Percentiles rank a stretch among this genome's conserved stretches.
Conservation (phyloP, 2,329 filamentous ascomycete species). For the Plectosphaerella cucumerina region DNA sequence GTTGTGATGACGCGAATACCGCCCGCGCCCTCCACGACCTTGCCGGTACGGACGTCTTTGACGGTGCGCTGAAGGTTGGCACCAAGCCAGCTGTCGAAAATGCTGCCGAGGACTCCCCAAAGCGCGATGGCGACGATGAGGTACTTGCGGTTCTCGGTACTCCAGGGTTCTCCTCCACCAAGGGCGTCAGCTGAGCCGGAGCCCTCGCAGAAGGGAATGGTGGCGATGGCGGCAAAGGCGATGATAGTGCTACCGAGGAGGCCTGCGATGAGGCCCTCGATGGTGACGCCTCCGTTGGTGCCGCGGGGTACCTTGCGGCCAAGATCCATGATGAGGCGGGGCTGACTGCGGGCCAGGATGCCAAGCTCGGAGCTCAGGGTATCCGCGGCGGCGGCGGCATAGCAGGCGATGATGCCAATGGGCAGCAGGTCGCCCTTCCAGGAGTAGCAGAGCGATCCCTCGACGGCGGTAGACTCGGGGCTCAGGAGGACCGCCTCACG, state of each 20-base stretch:
- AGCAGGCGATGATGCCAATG: conserved; percentile 71
- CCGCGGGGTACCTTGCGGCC: conserved; percentile 76
- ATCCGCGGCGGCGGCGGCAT: conserved; percentile 86
- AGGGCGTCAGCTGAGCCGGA: conserved; percentile 25
- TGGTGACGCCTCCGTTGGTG: conserved; percentile 89
- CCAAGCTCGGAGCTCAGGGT: conserved; percentile 95
- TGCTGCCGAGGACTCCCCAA: conserved; percentile 74
- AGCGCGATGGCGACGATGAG: conserved; percentile 57
- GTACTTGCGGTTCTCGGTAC: conserved; percentile 34
- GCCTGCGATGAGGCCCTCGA: conserved; percentile 69
- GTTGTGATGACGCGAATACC: conserved; percentile 56
- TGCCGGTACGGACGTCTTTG: conserved; percentile 75
- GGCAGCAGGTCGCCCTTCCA: conserved; percentile 61
- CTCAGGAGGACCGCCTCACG: conserved; percentile 30
- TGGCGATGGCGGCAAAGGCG: conserved; percentile 57
- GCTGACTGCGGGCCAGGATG: conserved; percentile 72
- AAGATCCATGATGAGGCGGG: conserved; percentile 81
- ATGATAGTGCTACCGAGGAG: conserved; percentile 70
- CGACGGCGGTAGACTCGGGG: conserved; percentile 11
- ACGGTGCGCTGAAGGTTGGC: conserved; percentile 84
- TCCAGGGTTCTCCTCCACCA: conserved; percentile 47
- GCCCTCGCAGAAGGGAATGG: conserved; percentile 65
- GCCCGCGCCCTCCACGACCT: conserved; percentile 83
- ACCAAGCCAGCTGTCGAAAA: conserved; percentile 85
- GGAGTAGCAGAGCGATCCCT: conserved; percentile 49